Percentiles rank a stretch among this genome's conserved stretches.
phyloP scores from a whole-genome alignment of 192 early-diverging fungal genomes.

The Rhizophagus sp. region DNA sequence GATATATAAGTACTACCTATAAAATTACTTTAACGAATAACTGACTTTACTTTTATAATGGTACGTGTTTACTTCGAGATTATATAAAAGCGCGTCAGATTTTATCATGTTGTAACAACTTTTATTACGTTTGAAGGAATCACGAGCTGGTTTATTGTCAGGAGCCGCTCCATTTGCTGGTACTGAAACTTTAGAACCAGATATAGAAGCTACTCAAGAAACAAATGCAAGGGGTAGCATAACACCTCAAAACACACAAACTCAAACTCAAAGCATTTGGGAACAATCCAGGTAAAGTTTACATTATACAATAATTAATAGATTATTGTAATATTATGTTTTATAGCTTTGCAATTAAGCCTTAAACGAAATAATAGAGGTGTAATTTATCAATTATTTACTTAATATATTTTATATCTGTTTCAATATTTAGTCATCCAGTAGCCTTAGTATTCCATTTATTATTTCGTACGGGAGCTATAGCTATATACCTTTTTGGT shows the following conservation, averaged over 20 bases:
- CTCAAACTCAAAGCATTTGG: conserved; percentile 20
- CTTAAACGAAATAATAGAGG: no score
- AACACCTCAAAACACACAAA: not conserved
- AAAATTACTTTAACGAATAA: no score
- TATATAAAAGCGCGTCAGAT: not conserved
- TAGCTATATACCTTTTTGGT: conserved; percentile 85
- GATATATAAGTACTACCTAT: no score
- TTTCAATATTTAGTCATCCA: conserved; percentile 69
- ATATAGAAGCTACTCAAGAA: conserved; percentile 41
- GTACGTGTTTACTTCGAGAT: not conserved
- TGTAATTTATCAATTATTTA: no score
- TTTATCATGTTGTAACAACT: not conserved
- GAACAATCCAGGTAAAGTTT: conserved; percentile 27
- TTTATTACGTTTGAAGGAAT: conserved; percentile 8
- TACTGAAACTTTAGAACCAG: conserved; percentile 36
- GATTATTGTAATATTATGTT: not conserved
- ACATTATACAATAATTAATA: not conserved
- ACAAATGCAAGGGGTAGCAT: not conserved
- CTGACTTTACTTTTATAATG: not conserved
- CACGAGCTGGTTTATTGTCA: conserved; percentile 5
- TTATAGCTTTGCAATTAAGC: no score
- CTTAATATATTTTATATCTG: no score
- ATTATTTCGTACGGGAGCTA: conserved; percentile 79
- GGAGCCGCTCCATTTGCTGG: conserved; percentile 15
- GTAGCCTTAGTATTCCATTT: conserved; percentile 88